phyloP scores from a whole-genome alignment of 495 filamentous ascomycete genomes.

The Daldinia loculata region DNA sequence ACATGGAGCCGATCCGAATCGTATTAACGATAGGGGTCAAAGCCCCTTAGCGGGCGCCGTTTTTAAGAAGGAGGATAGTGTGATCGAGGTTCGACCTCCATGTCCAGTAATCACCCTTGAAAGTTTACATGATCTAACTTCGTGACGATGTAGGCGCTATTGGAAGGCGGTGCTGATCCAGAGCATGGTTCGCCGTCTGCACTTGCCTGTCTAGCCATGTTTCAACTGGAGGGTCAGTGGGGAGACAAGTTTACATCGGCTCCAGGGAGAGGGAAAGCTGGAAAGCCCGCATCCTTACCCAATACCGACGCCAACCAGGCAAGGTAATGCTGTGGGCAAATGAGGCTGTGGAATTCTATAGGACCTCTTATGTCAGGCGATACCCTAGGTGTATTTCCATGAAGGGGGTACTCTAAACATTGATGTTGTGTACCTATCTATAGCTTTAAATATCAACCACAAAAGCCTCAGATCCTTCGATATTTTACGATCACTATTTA shows the following conservation, averaged over 20 bases:
- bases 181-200: conserved; percentile 60
- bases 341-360: too few species aligned
- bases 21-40: conserved; percentile 62
- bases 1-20: conserved; percentile 62
- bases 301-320: background rate
- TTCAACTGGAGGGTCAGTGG: conserved; percentile 61
- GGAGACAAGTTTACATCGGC: conserved; percentile 56
- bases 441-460: too few species aligned
- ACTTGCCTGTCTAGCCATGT: conserved; percentile 57
- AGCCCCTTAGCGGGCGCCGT: conserved; percentile 64
- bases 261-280: conserved; percentile 53
- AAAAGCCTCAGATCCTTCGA: too few species aligned
- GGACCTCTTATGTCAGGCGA: too few species aligned
- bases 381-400: too few species aligned
- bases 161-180: conserved; percentile 61
- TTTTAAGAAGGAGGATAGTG: conserved; percentile 62
- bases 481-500: too few species aligned
- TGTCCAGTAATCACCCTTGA: background rate
- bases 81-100: conserved; percentile 51
- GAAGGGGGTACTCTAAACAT: too few species aligned
- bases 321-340: too few species aligned
- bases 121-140: background rate
- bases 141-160: conserved; percentile 43
- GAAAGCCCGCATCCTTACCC: conserved; percentile 9
- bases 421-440: too few species aligned